A percentile compares a stretch with the other conserved stretches of the same genome.
These are phyloP conservation scores for Pyricularia pennisetigena DNA, from an alignment of 2,329 filamentous ascomycete genomes.

Conservation along the genomic window DNA sequence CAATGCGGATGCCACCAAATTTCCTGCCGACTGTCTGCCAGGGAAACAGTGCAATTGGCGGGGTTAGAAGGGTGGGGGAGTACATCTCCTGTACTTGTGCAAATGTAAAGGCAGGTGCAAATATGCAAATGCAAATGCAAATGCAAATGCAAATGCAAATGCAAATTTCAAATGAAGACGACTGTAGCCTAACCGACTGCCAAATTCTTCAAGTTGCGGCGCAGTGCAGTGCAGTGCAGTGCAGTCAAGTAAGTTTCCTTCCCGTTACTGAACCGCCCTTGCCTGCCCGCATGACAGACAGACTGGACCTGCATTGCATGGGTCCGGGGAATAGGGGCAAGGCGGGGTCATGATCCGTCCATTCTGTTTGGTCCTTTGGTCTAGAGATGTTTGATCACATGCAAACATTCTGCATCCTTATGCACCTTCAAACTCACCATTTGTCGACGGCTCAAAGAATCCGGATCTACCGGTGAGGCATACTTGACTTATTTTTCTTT, in stretches of 20 bases:
- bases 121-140: too few relatives aligned
- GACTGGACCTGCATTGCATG: not conserved
- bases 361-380: not conserved
- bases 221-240: not conserved
- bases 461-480: not conserved
- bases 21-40: not conserved
- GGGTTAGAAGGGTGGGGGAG: not conserved
- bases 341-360: not conserved
- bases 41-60: not conserved
- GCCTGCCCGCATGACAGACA: not conserved
- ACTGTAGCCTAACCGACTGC: not conserved
- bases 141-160: too few relatives aligned
- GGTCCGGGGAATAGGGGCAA: not conserved
- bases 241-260: not conserved
- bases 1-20: not conserved
- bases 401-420: not conserved
- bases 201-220: not conserved
- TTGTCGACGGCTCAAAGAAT: not conserved
- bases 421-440: not conserved
- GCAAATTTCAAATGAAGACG: not conserved
- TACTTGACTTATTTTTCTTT: not conserved
- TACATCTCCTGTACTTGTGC: too few relatives aligned
- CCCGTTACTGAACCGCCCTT: not conserved
- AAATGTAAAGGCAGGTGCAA: too few relatives aligned
- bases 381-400: not conserved